phyloP scores from a whole-genome alignment of 208 protist genomes.

The Trypanosoma rangeli region DNA sequence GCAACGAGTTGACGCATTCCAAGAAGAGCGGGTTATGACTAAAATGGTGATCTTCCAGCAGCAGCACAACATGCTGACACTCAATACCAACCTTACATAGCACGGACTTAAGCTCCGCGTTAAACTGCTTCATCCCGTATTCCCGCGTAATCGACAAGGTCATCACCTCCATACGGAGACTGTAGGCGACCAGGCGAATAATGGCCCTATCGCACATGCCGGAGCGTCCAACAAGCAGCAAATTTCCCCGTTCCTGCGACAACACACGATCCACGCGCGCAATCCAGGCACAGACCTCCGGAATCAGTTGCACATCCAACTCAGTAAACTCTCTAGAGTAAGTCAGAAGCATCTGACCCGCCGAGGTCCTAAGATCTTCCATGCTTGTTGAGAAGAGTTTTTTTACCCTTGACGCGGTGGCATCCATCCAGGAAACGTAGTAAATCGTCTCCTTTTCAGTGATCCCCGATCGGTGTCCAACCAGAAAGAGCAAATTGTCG shows the following conservation, averaged over 20 bases:
- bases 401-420: slow-evolving; percentile 31
- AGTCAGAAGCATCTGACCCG: slow-evolving; percentile 62
- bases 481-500: slow-evolving; percentile 80
- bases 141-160: slow-evolving; percentile 89
- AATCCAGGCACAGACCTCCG: slow-evolving; percentile 93
- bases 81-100: slow-evolving; percentile 91
- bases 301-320: slow-evolving; percentile 94
- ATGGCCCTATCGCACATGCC: slow-evolving; percentile 93
- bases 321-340: slow-evolving; percentile 94
- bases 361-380: slow-evolving; percentile 77
- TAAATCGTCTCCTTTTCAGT: slow-evolving; percentile 74
- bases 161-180: slow-evolving; percentile 89
- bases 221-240: slow-evolving; percentile 93
- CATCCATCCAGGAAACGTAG: slow-evolving; percentile 62
- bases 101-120: slow-evolving; percentile 93
- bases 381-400: slow-evolving; percentile 48
- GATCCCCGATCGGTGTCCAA: slow-evolving; percentile 53
- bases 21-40: slow-evolving; percentile 81
- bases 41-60: slow-evolving; percentile 97
- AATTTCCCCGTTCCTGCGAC: slow-evolving; percentile 91
- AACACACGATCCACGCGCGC: slow-evolving; percentile 96
- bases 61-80: slow-evolving; percentile 87
- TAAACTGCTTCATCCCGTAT: slow-evolving; percentile 94
- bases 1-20: slow-evolving; percentile 95
- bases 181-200: slow-evolving; percentile 90